Evolutionary conservation across 768 basidiomycete species (phyloP).

Genomic region (Phlebiopsis flavidoalba): DNA sequence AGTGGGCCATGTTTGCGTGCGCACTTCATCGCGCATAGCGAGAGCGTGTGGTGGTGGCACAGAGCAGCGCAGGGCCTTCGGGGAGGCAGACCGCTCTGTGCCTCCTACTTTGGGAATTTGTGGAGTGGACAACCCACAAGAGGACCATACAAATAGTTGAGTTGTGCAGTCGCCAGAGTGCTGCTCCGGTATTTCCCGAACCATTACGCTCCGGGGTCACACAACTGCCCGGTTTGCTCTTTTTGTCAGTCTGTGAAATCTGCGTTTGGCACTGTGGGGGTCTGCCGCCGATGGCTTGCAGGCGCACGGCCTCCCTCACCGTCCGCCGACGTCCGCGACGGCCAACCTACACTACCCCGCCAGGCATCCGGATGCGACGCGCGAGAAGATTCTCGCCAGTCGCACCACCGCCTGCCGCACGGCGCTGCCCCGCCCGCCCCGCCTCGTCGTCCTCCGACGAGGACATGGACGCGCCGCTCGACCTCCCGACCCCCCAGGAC

Average conservation of each 20-base stretch:
- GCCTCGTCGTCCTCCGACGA: background rate
- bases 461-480: background rate
- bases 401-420: background rate
- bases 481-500: background rate
- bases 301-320: background rate
- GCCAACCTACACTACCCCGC: background rate
- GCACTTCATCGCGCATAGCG: background rate
- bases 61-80: background rate
- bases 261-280: conserved; percentile 14
- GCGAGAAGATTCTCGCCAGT: background rate
- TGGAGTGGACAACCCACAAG: conserved; percentile 19
- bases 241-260: background rate
- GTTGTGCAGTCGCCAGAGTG: background rate
- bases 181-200: conserved; percentile 1
- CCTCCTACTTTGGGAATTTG: conserved; percentile 9
- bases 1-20: background rate
- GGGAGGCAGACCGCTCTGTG: background rate
- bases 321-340: background rate
- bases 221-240: conserved; percentile 2
- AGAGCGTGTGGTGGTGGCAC: background rate
- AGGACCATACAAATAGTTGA: conserved; percentile 10
- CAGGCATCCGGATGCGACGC: background rate
- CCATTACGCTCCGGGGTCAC: background rate
- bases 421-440: background rate
- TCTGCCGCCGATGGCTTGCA: conserved; percentile 7